Evolutionary conservation across 805 yeast genomes (phyloP).

Genomic region (Wickerhamiella kurtzmanii): DNA sequence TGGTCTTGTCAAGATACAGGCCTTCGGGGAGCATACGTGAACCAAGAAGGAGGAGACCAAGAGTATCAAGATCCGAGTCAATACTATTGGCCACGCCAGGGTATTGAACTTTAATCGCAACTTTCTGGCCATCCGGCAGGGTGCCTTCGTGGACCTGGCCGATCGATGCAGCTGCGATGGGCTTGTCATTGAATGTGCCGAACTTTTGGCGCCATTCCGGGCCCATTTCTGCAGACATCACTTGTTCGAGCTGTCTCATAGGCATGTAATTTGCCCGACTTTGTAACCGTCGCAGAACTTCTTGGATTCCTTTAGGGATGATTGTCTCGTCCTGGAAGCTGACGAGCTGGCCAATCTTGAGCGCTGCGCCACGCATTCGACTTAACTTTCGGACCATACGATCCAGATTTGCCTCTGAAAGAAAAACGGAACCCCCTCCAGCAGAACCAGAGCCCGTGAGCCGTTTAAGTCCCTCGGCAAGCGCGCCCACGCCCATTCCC

Average conservation of each 20-base stretch:
- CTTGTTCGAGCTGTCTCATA: conserved; percentile 67
- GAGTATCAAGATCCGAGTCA: conserved; percentile 83
- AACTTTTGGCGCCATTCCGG: conserved; percentile 63
- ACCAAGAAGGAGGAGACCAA: conserved; percentile 71
- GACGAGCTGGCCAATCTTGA: conserved; percentile 92
- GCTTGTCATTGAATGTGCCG: conserved; percentile 66
- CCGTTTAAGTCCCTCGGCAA: conserved; percentile 62
- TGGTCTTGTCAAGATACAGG: conserved; percentile 75
- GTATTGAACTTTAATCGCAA: conserved; percentile 91
- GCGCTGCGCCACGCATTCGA: conserved; percentile 97
- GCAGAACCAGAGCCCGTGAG: conserved; percentile 26
- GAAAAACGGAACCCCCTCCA: conserved; percentile 38
- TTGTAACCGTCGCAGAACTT: conserved; percentile 70
- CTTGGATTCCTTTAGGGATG: conserved; percentile 72
- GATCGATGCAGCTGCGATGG: conserved; percentile 94
- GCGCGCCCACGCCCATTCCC: conserved; percentile 72
- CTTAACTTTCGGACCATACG: conserved; percentile 76
- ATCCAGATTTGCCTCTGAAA: conserved; percentile 75
- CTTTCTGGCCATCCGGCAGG: conserved; percentile 41
- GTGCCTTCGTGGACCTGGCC: conserved; percentile 91
- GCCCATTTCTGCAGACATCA: conserved; percentile 64
- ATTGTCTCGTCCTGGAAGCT: conserved; percentile 85
- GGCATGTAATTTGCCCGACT: conserved; percentile 97
- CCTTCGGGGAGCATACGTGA: conserved; percentile 83
- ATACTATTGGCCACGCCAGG: conserved; percentile 93